phyloP scores from a whole-genome alignment of 176 grass and related monocot genomes.

The Zea mays region DNA sequence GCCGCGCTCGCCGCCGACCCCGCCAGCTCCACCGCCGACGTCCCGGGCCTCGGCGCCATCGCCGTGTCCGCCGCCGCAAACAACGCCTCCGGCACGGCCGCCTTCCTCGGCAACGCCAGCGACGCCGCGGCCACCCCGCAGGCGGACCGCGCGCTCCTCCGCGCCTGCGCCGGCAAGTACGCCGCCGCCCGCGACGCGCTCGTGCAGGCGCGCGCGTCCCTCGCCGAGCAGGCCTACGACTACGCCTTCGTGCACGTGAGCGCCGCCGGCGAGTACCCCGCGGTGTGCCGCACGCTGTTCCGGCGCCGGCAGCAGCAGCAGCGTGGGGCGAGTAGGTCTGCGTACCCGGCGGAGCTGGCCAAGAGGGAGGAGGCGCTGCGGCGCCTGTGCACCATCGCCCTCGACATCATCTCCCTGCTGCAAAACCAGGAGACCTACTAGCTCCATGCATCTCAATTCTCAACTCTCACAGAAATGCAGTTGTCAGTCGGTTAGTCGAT shows the following conservation, averaged over 20 bases:
- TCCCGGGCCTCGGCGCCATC: constrained; percentile 61
- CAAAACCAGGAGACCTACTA: background rate
- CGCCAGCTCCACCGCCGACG: constrained; percentile 47
- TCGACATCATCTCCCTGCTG: constrained; percentile 80
- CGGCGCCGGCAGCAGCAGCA: constrained; percentile 7
- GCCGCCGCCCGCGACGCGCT: constrained; percentile 54
- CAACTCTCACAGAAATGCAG: background rate
- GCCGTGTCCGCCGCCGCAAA: constrained; percentile 48
- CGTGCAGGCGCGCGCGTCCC: constrained; percentile 38
- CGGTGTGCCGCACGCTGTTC: constrained; percentile 60
- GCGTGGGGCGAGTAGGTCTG: background rate
- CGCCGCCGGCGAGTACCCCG: constrained; percentile 80
- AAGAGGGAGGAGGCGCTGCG: constrained; percentile 55
- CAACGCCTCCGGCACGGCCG: constrained; percentile 56
- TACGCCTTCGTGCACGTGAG: constrained; percentile 71
- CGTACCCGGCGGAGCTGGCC: constrained; percentile 57
- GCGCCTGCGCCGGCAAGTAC: constrained; percentile 62
- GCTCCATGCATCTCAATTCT: background rate
- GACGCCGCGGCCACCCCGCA: background rate
- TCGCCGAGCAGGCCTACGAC: constrained; percentile 58
- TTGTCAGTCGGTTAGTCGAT: background rate
- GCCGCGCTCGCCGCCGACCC: constrained; percentile 57
- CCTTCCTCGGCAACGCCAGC: constrained; percentile 37
- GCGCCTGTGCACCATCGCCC: constrained; percentile 59
- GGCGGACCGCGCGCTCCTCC: constrained; percentile 21